Percentiles rank a stretch among this genome's conserved stretches.
These are phyloP conservation scores for Fusarium abutilonis DNA, from an alignment of 2,329 filamentous ascomycete species.

Conservation along the genomic window DNA sequence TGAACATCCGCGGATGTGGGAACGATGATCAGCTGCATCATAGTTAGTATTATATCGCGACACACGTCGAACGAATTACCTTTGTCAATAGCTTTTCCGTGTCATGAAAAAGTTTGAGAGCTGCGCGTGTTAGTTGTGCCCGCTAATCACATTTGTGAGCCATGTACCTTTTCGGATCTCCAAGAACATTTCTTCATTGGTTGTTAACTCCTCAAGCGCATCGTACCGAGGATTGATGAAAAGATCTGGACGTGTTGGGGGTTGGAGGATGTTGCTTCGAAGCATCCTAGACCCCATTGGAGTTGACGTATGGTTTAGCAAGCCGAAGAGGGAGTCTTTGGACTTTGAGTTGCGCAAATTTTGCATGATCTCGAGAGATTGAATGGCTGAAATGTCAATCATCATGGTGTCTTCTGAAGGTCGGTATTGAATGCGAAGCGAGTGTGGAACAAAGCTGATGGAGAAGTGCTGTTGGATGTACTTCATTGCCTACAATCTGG, in stretches of 20 bases:
- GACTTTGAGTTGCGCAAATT: constrained; percentile 83
- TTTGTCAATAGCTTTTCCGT: constrained; percentile 82
- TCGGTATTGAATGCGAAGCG: constrained; percentile 85
- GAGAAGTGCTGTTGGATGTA: constrained; percentile 78
- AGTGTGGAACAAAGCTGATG: constrained; percentile 77
- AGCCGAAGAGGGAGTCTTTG: constrained; percentile 81
- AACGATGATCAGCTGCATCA: constrained; percentile 75
- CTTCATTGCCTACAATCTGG: constrained; percentile 71
- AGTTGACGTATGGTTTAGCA: constrained; percentile 86
- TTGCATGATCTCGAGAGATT: constrained; percentile 88
- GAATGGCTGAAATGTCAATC: constrained; percentile 89
- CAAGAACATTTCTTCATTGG: constrained; percentile 86
- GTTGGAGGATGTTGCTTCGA: constrained; percentile 87
- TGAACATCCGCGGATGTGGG: constrained; percentile 72
- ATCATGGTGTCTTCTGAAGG: constrained; percentile 94
- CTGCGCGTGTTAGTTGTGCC: constrained; percentile 50
- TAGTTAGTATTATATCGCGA: neutral
- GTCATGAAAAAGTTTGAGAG: constrained; percentile 78
- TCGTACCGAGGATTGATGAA: constrained; percentile 80
- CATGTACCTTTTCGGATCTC: constrained; percentile 72
- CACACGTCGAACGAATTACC: constrained; percentile 53
- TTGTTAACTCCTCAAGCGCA: constrained; percentile 82
- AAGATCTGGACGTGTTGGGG: constrained; percentile 73
- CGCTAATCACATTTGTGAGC: fast-evolving
- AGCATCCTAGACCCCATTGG: constrained; percentile 89